phyloP scores from a whole-genome alignment of 139 green algal genomes.

The Chara braunii region DNA sequence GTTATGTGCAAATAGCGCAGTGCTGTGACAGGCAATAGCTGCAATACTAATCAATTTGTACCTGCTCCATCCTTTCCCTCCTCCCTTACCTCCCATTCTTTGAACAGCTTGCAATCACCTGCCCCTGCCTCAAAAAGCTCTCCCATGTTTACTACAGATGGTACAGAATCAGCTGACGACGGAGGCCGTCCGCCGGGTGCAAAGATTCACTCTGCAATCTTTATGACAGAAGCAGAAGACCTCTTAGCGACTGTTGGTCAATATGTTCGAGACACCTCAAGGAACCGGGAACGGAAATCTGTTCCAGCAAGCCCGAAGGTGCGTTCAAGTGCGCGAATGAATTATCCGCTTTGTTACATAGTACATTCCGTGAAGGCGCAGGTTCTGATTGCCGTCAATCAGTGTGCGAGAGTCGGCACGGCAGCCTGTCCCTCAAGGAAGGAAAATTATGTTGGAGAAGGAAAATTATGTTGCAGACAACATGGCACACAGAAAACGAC shows the following conservation, averaged over 20 bases:
- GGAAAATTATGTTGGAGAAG: too few species aligned
- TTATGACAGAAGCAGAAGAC: background rate
- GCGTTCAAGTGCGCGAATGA: slow-evolving; percentile 78
- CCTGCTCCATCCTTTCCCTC: too few species aligned
- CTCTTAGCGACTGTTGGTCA: slow-evolving; percentile 1
- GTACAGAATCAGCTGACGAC: background rate
- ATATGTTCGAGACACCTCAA: slow-evolving; percentile 53
- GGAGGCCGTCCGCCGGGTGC: background rate
- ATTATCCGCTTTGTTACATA: slow-evolving; percentile 95
- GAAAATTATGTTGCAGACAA: too few species aligned
- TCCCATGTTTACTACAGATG: too few species aligned
- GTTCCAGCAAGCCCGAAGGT: slow-evolving; percentile 77
- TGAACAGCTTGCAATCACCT: background rate
- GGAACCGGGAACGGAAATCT: slow-evolving; percentile 78
- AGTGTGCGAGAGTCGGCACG: slow-evolving; percentile 62
- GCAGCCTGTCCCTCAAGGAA: slow-evolving; percentile 66
- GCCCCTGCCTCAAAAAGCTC: background rate
- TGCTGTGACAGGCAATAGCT: slow-evolving; percentile 80
- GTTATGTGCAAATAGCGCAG: slow-evolving; percentile 78
- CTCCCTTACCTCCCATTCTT: background rate
- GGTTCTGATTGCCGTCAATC: slow-evolving; percentile 46
- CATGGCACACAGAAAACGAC: too few species aligned
- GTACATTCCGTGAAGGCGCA: slow-evolving; percentile 79
- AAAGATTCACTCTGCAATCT: background rate
- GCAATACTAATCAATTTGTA: slow-evolving; percentile 87